Percentiles rank a stretch among this genome's conserved stretches.
Conservation (phyloP, 306 rosid genomes). For the Boehmeria nivea region DNA sequence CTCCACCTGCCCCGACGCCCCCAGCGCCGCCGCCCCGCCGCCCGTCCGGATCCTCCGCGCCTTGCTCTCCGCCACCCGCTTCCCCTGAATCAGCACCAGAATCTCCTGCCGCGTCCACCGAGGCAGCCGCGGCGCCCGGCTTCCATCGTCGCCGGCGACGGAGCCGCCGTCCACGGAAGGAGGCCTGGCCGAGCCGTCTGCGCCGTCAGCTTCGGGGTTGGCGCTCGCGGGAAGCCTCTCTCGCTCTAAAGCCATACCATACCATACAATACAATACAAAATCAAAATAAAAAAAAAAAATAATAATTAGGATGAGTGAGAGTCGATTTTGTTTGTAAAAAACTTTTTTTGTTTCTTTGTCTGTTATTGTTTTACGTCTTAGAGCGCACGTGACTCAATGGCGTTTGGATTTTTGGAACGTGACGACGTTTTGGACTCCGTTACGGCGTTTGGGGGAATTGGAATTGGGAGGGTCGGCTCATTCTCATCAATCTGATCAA, state of each 20-base stretch:
- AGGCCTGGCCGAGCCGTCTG: slow-evolving; percentile 12
- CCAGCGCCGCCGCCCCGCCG: slow-evolving; percentile 41
- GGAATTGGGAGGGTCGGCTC: slow-evolving; percentile 6
- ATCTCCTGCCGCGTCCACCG: slow-evolving; percentile 98
- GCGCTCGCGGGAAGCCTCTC: neutral
- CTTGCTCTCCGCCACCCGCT: slow-evolving; percentile 71
- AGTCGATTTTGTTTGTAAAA: neutral
- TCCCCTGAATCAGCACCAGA: slow-evolving; percentile 82
- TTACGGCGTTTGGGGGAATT: slow-evolving; percentile 57
- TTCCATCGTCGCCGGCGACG: slow-evolving; percentile 48
- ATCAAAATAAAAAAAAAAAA: neutral
- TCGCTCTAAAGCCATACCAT: slow-evolving; percentile 51
- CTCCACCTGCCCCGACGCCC: slow-evolving; percentile 54
- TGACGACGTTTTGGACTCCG: slow-evolving; percentile 61
- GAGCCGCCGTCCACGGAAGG: slow-evolving; percentile 43
- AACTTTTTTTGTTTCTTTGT: no score
- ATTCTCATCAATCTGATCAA: no score
- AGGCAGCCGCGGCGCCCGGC: slow-evolving; percentile 73
- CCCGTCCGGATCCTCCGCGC: slow-evolving; percentile 50
- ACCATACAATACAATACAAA: no score
- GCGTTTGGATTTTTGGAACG: neutral
- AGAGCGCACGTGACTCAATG: slow-evolving; percentile 55
- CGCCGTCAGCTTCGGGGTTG: slow-evolving; percentile 44
- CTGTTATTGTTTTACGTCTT: neutral
- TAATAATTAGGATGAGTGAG: neutral